Evolutionary conservation across 2,329 filamentous ascomycete genomes (phyloP), one percentile per base, ranked within the genome.

Genomic region (Penicillium sumatraense): DNA sequence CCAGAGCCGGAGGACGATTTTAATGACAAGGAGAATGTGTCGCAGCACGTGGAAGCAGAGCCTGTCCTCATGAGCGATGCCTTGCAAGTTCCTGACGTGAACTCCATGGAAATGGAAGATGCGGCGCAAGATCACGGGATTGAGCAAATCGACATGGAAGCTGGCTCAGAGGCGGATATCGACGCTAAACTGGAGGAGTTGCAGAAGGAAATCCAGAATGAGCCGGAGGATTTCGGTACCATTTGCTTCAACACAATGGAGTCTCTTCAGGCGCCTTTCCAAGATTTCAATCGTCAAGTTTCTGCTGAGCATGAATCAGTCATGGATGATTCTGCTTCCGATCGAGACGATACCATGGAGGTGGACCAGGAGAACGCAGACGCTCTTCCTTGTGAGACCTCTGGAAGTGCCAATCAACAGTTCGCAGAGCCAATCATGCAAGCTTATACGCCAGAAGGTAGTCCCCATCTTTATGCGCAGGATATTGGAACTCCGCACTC

Each of bases 231-330:
- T 14, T 54, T 52, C 27, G 63, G 55, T 21, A 63, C 63, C 5
- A 20, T 64, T 21, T 65, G 63, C 49, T 64, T 65, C 20, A 60
- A 62, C 20, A 55, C 49, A 1, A 58, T 61, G 54, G 67, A 67
- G 51, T 56, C 59, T 3, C 40, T 61, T 5, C 54, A 62, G 23
- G 38, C 49, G 21, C 47, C 60, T 6, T 57, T 63, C 38, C 21
- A 57, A 8, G 48, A 49, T 8, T 53, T 59, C 8, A 53, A 53
- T 3, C 26, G 49, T 8, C 26, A 51, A 20, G 42, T 54, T 21
- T 44, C 18, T 6, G 6, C 48, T 13, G 27, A 44, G 10, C 31
- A 49, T 13, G 47, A 51, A 24, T 5, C 47, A n/a, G 11, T 23
- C 14, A 11, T 31, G 3, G 26, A 31, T 14, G 42, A 31, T 20